Base-by-base conservation (phyloP, 768 basidiomycete genomes). In the Mycena rosella region DNA sequence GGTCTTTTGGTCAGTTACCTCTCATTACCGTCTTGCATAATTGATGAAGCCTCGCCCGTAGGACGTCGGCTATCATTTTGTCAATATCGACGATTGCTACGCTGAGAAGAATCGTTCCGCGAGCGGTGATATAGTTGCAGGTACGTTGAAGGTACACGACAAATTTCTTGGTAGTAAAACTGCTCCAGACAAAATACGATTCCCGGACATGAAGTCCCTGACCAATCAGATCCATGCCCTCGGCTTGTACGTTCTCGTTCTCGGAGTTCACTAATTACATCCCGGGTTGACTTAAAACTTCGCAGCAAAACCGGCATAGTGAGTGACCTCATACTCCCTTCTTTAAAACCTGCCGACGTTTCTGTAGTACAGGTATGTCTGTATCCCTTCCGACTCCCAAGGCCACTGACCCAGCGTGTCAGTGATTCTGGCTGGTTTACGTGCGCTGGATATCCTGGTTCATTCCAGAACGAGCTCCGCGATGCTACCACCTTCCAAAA, bases 1-100 rank as follows among this genome's bases (percentile, higher is more conserved):
- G 88, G 89, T 4, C 84, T 90, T 54, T 75, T 78, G 68, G 89
- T 86, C 60, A 30, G 76, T 72, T 17, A 60, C 20, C 38, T 5
- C 14, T 6, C 48, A 36, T 22, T 5, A 36, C 34, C n/a, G n/a
- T 20, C 20, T 22, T n/a, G n/a, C n/a, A 2, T 44, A 20, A 44
- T 44, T n/a, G 5, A 20, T 34, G 32, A 34, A 11, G 44, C 3
- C 20, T 10, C n/a, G 2, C 53, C 20, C 52, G 2, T 54, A 90
- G 88, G 86, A 82, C 55, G 86, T 80, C 38, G 89, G 89, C 8
- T 91, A 91, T 64, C 79, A 83, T 51, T 82, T 85, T 65, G 79
- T 91, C 69, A 90, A 90, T 71, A 80, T 91, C 56, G 89, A 91
- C 67, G 89, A 91, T 71, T 91, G 89, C 70, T 91, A 86, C 62